Percentiles rank a stretch among this genome's conserved stretches.
phyloP scores from a whole-genome alignment of 164 flowering plant species.

The Buxus sempervirens region DNA sequence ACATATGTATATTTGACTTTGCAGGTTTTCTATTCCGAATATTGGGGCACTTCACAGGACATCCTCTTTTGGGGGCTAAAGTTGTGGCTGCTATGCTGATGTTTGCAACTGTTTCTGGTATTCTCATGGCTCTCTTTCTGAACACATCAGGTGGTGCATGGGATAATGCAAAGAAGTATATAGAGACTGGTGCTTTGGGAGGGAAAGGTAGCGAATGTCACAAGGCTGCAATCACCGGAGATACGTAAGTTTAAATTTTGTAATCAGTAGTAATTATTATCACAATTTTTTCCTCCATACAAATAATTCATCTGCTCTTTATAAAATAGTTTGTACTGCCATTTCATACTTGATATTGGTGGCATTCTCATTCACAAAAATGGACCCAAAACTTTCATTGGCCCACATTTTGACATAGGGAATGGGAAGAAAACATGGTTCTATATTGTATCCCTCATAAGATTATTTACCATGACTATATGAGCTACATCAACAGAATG shows the following conservation, averaged over 20 bases:
- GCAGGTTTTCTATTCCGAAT: slow-evolving; percentile 81
- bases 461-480: too few relatives aligned
- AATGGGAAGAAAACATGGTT: too few relatives aligned
- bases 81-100: slow-evolving; percentile 93
- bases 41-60: slow-evolving; percentile 86
- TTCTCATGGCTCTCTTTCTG: slow-evolving; percentile 97
- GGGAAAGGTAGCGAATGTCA: slow-evolving; percentile 98
- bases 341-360: too few relatives aligned
- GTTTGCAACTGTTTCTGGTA: slow-evolving; percentile 97
- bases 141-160: slow-evolving; percentile 99
- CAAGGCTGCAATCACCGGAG: slow-evolving; percentile 96
- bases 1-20: slow-evolving; percentile 7
- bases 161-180: slow-evolving; percentile 98
- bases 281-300: not conserved
- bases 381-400: too few relatives aligned
- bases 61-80: slow-evolving; percentile 93
- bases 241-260: slow-evolving; percentile 65
- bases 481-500: too few relatives aligned
- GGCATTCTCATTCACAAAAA: too few relatives aligned
- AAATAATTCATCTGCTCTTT: too few relatives aligned
- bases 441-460: too few relatives aligned
- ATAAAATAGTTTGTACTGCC: too few relatives aligned
- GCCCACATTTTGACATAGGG: too few relatives aligned
- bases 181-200: slow-evolving; percentile 95
- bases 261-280: not conserved